phyloP scores from a whole-genome alignment of 148 eudicot species.

The Nepenthes mirabilis region DNA sequence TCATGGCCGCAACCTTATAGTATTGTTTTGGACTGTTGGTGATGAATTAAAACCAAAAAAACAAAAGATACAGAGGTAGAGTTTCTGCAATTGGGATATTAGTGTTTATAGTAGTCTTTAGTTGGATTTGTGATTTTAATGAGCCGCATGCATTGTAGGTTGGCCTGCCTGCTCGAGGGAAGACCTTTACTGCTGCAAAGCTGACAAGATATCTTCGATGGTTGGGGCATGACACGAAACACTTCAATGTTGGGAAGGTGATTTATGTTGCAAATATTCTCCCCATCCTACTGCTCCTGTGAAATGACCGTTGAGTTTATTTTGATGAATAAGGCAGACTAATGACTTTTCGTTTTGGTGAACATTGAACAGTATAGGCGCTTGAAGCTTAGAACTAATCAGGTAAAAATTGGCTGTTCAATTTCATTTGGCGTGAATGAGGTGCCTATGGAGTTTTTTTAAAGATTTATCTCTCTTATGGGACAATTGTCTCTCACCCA shows the following conservation, averaged over 20 bases:
- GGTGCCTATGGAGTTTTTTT: background rate
- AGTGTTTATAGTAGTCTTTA: background rate
- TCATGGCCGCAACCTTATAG: no score
- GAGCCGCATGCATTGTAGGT: slow-evolving; percentile 24
- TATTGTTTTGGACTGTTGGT: no score
- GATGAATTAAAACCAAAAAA: no score
- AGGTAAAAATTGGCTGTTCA: slow-evolving; percentile 27
- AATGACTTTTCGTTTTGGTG: slow-evolving; percentile 12
- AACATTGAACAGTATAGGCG: slow-evolving; percentile 96
- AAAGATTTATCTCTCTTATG: no score
- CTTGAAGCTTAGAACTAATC: slow-evolving; percentile 83
- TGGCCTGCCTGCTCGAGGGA: slow-evolving; percentile 98
- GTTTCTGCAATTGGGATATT: no score
- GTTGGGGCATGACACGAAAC: slow-evolving; percentile 98
- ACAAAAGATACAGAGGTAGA: no score
- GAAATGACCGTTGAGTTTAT: background rate
- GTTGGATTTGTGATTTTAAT: background rate
- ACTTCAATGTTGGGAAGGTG: slow-evolving; percentile 99
- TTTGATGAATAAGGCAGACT: slow-evolving; percentile 8
- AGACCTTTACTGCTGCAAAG: slow-evolving; percentile 97
- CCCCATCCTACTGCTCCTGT: background rate
- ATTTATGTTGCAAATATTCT: slow-evolving; percentile 1
- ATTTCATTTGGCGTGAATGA: background rate
- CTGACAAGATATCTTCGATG: slow-evolving; percentile 94
- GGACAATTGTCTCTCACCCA: no score